Percentiles rank a stretch among this genome's conserved stretches.
Evolutionary conservation across 2,329 filamentous ascomycete genomes (phyloP).

Genomic region (Apiospora hydei): DNA sequence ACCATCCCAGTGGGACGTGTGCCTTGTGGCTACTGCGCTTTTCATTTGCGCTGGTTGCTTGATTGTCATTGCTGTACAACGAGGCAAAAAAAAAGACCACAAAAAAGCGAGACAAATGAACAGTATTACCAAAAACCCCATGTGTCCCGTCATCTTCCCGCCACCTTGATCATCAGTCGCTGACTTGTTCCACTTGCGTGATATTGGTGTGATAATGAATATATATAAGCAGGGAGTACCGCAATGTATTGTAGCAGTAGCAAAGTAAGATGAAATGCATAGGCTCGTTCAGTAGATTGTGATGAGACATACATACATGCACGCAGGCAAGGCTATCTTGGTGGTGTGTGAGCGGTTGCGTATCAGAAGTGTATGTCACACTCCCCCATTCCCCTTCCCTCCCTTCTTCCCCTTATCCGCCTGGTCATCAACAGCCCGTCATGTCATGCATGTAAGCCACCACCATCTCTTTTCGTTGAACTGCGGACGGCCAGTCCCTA

Average conservation of each 20-base stretch:
- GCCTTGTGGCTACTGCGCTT: background rate
- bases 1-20: background rate
- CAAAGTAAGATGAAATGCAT: background rate
- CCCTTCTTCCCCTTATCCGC: background rate
- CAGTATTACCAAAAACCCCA: background rate
- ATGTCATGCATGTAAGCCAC: slow-evolving; percentile 8
- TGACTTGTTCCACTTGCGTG: slow-evolving; percentile 9
- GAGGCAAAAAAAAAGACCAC: background rate
- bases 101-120: slow-evolving; percentile 16
- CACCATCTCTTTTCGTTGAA: background rate
- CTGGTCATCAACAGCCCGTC: background rate
- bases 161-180: background rate
- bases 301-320: background rate
- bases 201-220: background rate
- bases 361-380: background rate
- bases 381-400: background rate
- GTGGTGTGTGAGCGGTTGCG: background rate
- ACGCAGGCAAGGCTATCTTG: background rate
- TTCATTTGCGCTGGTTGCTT: background rate
- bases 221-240: background rate
- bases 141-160: background rate
- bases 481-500: background rate
- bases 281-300: background rate
- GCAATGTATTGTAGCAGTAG: background rate
- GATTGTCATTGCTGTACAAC: slow-evolving; percentile 2